Conservation (phyloP, 345 rosid genomes). For the Murraya koenigii region DNA sequence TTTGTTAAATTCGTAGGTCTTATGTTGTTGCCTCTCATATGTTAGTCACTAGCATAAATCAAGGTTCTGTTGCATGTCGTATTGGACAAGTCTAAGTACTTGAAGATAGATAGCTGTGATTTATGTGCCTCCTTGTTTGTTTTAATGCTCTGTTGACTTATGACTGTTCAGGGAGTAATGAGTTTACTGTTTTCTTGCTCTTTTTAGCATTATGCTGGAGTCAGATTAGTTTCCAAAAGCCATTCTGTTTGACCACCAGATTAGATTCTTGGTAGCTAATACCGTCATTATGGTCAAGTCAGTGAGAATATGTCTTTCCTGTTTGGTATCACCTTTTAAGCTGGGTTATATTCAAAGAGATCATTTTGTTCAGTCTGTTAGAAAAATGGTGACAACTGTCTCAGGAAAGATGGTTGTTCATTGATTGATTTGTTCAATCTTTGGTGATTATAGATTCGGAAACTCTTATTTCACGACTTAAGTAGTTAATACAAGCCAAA, state of each 20-base stretch:
- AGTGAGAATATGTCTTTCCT: not conserved
- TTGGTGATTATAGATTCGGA: not conserved
- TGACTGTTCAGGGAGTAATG: not conserved
- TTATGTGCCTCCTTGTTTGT: not conserved
- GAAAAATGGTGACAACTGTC: not conserved
- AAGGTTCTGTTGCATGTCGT: not conserved
- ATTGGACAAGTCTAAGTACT: not conserved
- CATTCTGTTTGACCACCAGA: not conserved
- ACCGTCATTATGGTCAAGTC: not conserved
- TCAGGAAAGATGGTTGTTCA: not conserved
- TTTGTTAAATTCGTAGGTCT: not conserved
- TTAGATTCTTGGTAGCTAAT: not conserved
- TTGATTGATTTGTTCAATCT: constrained; percentile 1
- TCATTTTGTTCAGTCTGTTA: not conserved
- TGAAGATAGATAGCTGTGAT: not conserved
- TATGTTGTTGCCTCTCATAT: not conserved
- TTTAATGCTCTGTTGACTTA: not conserved
- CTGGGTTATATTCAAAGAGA: not conserved
- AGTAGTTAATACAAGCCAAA: not conserved
- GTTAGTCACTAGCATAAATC: not conserved
- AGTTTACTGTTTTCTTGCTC: not conserved
- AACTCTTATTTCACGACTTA: not conserved
- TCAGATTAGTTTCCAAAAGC: not conserved
- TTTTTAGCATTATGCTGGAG: not conserved
- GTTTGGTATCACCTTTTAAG: not conserved